Base-by-base conservation (phyloP, 2,329 filamentous ascomycete genomes). In the Epichloe sylvatica region DNA sequence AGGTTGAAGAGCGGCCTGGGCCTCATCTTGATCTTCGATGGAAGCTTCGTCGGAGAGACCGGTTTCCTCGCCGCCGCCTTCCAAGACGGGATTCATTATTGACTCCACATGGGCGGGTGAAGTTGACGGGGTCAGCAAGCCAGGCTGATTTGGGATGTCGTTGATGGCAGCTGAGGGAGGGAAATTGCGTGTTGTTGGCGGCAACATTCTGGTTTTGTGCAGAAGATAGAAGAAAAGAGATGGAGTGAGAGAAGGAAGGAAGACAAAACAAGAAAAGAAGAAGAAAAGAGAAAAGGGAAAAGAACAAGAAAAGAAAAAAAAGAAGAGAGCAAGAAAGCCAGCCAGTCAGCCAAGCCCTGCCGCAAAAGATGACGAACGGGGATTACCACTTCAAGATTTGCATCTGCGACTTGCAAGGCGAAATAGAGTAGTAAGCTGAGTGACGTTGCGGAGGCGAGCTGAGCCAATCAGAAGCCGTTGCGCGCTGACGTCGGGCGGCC, bases 1-100 rank as follows among this genome's bases (percentile, higher is more conserved):
- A 2, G 77, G 76, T 58, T 78, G 77, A 46, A 83, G 70, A 43
- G 81, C 70, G 7, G 76, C 77, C 55, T 78, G 75, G 4, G 74
- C 78, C 54, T 76, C 76, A 56, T 80, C 76, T 50, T 75, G 68
- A 43, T 75, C 72, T 46, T 59, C 60, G 25, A 64, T 56, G 17
- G 60, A 57, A n/a, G 54, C 57, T 4, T 58, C 56, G 25, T 60
- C 54, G 6, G 51, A 52, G 1, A 54, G 21, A 8, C 45, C 47
- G 12, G 33, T 42, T n/a, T 55, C 54, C 4, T 54, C 49, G 25
- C 55, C 52, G 19, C 55, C 53, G 15, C 50, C 51, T 11, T 30
- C 30, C 30, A 30, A 30, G 30, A 4, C 30, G 19, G 15, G 13
- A n/a, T 36, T 5, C 1, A 3, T 9, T 15, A 36, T 30, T 11